Conservation (phyloP, 495 filamentous ascomycete genomes). For the Podospora bellae-mahoneyi region DNA sequence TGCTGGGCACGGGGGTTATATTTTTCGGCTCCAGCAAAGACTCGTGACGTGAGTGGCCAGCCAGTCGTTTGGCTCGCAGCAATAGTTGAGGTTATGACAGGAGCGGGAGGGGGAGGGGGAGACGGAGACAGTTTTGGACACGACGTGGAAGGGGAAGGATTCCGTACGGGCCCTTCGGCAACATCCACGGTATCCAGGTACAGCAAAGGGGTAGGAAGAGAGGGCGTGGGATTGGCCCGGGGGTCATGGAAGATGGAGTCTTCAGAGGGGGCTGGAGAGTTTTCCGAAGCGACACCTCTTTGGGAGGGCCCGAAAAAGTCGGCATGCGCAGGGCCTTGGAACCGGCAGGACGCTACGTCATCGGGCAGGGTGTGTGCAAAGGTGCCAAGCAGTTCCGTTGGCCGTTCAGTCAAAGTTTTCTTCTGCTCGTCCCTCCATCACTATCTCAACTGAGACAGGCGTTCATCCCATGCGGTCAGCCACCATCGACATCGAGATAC, state of each 20-base stretch:
- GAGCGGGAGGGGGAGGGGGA: background rate
- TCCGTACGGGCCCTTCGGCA: background rate
- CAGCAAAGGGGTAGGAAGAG: background rate
- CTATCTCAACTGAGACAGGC: background rate
- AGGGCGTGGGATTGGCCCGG: constrained; percentile 1
- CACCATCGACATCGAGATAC: background rate
- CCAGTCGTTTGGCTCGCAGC: background rate
- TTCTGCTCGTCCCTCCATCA: background rate
- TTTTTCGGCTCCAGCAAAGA: background rate
- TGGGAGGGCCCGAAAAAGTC: background rate
- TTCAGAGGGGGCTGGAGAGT: background rate
- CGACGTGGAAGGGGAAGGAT: background rate
- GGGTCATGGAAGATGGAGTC: background rate
- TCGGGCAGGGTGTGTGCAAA: constrained; percentile 17
- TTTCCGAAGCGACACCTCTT: background rate
- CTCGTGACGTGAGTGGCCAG: background rate
- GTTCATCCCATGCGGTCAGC: background rate
- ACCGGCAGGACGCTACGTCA: constrained; percentile 22
- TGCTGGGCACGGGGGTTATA: background rate
- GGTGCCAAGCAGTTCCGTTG: background rate
- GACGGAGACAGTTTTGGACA: background rate
- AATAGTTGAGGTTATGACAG: background rate
- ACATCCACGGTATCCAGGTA: background rate
- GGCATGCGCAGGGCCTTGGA: constrained; percentile 22
- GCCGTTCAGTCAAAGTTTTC: background rate